Conservation (phyloP, 2,329 filamentous ascomycete species). For the Alternaria hordeiaustralica region DNA sequence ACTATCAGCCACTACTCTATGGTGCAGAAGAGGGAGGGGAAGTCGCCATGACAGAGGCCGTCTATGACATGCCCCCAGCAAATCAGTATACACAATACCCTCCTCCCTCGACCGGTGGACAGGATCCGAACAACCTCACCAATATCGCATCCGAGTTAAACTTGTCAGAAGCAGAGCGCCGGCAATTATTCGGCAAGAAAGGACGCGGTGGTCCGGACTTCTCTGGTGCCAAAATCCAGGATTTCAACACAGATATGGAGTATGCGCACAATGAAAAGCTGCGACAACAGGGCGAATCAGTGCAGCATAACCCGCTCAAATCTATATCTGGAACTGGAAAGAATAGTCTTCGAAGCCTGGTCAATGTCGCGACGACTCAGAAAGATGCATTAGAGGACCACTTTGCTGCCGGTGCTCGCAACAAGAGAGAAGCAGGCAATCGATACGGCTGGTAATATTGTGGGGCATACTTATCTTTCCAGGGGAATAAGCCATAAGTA, state of each 20-base stretch:
- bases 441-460: conserved; percentile 80
- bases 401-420: conserved; percentile 80
- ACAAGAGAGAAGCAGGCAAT: conserved; percentile 80
- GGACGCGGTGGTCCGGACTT: conserved; percentile 53
- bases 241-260: conserved; percentile 88
- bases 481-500: background rate
- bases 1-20: conserved; percentile 51
- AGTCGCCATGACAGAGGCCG: conserved; percentile 17
- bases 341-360: conserved; percentile 85
- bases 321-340: conserved; percentile 80
- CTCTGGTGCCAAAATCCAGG: conserved; percentile 72
- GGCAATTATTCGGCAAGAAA: conserved; percentile 83
- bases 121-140: conserved; percentile 64
- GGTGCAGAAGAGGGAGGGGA: conserved; percentile 30
- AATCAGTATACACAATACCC: conserved; percentile 11
- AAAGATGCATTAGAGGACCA: conserved; percentile 89
- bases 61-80: conserved; percentile 11
- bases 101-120: conserved; percentile 12
- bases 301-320: conserved; percentile 81
- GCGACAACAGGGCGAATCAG: conserved; percentile 70
- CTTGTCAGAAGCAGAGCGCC: conserved; percentile 75
- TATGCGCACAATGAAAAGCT: conserved; percentile 84
- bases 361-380: conserved; percentile 81
- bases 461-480: background rate
- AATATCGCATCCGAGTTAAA: conserved; percentile 79